Base-by-base conservation (phyloP, 1,284 basidiomycete genomes). In the Heliocybe sulcata region DNA sequence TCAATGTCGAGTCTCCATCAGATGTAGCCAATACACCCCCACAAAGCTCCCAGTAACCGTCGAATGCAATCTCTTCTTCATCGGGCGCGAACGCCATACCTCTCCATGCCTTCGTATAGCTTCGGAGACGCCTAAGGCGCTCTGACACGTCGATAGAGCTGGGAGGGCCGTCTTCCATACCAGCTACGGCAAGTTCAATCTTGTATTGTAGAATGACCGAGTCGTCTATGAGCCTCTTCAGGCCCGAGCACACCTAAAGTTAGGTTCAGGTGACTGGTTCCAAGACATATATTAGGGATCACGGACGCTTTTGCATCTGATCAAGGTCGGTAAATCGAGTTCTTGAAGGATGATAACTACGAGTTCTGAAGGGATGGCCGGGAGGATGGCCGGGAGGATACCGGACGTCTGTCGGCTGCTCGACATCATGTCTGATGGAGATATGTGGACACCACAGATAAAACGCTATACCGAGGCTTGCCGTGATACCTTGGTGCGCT, bases 171-270 rank as follows among this genome's bases (percentile, higher is more conserved):
- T 57, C 53, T 26, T 56, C 27, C n/a, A 42, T 51, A 2, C 56
- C 35, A 19, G 53, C 35, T 3, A 53, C 29, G 10, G 45, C 50
- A 14, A 55, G 48, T 22, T 57, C 54, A 23, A 55, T 55, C 26
- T 52, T 45, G 50, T 55, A 57, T 42, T 57, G 56, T 14, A 57
- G 54, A 23, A n/a, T 20, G 19, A 51, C 26, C 20, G 49, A 38
- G 3, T 20, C 45, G 19, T 57, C 54, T 20, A 57, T 38, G 53
- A 57, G 8, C 20, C 26, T 38, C n/a, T 45, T 47, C 26, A 51
- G 33, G 20, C 22, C 20, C 1, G 12, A 25, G 23, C 47, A 54
- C 16, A 54, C 19, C 56, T 57, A 50, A 20, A 26, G n/a, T n/a
- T n/a, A n/a, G n/a, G n/a, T 6, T 16, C n/a, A 23, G 51, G 20